Conservation (phyloP, 208 protist species). For the Crithidia expoeki region DNA sequence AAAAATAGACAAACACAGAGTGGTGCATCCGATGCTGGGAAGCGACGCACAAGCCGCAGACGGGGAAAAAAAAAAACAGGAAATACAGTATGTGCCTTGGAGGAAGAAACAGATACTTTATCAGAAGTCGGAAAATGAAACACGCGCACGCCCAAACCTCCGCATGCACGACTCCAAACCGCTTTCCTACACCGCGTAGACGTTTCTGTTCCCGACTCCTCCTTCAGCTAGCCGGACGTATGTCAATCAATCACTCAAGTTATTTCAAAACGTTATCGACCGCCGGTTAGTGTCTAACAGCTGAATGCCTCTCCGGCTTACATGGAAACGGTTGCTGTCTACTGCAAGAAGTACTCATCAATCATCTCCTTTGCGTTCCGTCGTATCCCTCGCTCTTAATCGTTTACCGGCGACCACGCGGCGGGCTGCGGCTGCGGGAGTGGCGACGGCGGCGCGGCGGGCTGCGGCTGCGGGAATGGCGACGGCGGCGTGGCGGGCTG, state of each 20-base stretch:
- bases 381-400: conserved; percentile 1
- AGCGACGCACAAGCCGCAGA: neutral
- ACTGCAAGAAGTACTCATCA: conserved; percentile 1
- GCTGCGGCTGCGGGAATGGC: conserved; percentile 46
- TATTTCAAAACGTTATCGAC: too few species aligned
- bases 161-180: too few species aligned
- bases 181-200: too few species aligned
- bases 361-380: neutral
- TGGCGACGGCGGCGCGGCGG: conserved; percentile 18
- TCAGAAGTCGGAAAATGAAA: too few species aligned
- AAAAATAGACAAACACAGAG: neutral
- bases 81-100: conserved; percentile 1
- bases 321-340: too few species aligned
- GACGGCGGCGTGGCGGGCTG: conserved; percentile 39
- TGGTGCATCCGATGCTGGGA: neutral
- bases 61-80: conserved; percentile 10
- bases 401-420: conserved; percentile 2
- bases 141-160: too few species aligned
- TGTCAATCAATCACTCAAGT: too few species aligned
- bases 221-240: too few species aligned
- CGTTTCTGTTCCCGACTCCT: too few species aligned
- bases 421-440: conserved; percentile 1
- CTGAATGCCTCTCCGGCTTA: too few species aligned
- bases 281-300: too few species aligned
- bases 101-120: conserved; percentile 19